phyloP scores from a whole-genome alignment of 169 alveolate species.

The Eimeria sp. region DNA sequence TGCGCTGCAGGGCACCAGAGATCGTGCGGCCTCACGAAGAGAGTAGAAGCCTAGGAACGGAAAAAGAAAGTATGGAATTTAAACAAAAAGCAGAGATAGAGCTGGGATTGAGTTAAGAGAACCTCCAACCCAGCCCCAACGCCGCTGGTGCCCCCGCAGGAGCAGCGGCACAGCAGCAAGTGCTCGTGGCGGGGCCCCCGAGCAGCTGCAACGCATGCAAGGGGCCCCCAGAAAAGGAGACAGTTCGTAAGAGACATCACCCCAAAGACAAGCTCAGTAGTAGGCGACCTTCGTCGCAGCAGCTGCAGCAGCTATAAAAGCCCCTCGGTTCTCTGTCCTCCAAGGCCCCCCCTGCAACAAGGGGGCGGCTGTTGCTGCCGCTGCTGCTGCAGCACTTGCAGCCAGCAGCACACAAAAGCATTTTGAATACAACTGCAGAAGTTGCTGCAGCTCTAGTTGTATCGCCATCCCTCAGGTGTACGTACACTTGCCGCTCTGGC shows the following conservation, averaged over 20 bases:
- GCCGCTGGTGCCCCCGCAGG: background rate
- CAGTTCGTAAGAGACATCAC: constrained; percentile 2
- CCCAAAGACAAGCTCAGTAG: constrained; percentile 10
- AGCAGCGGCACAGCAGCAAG: constrained; percentile 35
- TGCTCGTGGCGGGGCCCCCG: constrained; percentile 68
- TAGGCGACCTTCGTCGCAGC: background rate
- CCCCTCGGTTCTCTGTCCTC: constrained; percentile 12
- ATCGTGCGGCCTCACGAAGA: no score
- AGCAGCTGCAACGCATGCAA: constrained; percentile 52
- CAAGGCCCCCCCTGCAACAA: constrained; percentile 38
- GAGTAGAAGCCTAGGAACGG: no score
- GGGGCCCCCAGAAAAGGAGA: constrained; percentile 66
- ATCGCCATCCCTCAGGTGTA: constrained; percentile 7
- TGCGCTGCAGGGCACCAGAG: no score
- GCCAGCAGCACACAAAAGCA: constrained; percentile 42
- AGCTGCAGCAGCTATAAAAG: background rate
- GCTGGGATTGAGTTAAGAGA: no score
- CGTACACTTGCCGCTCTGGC: background rate
- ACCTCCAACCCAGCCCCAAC: constrained; percentile 25
- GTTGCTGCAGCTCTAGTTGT: constrained; percentile 21
- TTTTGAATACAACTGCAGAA: constrained; percentile 8
- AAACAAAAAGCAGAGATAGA: no score
- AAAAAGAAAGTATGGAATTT: no score
- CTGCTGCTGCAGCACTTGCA: constrained; percentile 53
- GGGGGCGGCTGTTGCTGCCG: constrained; percentile 62